Percentiles rank a stretch among this genome's conserved stretches.
These are phyloP conservation scores for Starmerella stigmatis DNA, from an alignment of 805 yeast genomes.

Conservation along the genomic window DNA sequence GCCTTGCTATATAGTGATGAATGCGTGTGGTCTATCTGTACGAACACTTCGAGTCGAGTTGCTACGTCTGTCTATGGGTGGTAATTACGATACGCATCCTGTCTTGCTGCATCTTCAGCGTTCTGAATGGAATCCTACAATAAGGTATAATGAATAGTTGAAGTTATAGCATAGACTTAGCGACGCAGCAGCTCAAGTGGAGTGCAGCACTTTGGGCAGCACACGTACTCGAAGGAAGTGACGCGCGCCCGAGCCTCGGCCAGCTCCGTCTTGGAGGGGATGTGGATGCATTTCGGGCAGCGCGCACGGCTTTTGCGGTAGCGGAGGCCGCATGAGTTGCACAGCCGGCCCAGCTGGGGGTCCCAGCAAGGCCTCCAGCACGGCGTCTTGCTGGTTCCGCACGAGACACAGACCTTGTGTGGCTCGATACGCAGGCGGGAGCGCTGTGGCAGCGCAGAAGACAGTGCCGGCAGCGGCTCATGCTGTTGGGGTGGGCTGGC, in stretches of 20 bases:
- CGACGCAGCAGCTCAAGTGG: not conserved
- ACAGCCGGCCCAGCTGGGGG: constrained; percentile 78
- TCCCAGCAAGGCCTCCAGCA: constrained; percentile 99
- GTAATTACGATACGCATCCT: no score
- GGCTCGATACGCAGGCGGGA: not conserved
- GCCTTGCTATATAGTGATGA: no score
- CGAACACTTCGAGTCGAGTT: no score
- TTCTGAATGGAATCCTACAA: no score
- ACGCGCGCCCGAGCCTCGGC: constrained; percentile 65
- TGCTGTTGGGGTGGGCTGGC: constrained; percentile 17
- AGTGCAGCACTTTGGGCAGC: constrained; percentile 8
- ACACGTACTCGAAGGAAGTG: no score
- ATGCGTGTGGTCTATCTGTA: no score
- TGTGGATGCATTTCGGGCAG: constrained; percentile 67
- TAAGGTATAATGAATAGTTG: no score
- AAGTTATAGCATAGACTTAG: not conserved
- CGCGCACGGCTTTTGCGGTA: constrained; percentile 90
- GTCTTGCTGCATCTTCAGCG: no score
- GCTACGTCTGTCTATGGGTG: no score
- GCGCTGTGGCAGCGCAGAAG: no score
- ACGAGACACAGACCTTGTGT: constrained; percentile 54
- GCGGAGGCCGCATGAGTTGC: constrained; percentile 92
- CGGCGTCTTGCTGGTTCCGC: constrained; percentile 84
- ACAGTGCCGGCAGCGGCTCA: no score
- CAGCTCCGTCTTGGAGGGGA: constrained; percentile 96